Conservation (phyloP, 148 eudicot genomes). For the Silene latifolia region DNA sequence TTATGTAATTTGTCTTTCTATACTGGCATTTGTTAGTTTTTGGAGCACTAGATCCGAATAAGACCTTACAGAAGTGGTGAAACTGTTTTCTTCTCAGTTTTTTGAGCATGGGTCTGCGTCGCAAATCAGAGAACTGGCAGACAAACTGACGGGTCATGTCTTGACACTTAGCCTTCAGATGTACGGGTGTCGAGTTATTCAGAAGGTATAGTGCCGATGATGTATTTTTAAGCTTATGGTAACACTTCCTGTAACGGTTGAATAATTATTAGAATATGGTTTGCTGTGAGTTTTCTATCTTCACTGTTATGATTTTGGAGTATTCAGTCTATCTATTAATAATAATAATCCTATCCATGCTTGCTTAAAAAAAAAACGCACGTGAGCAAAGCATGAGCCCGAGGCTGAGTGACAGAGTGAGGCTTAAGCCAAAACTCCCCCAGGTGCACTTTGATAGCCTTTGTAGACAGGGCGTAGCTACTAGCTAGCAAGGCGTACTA, state of each 20-base stretch:
- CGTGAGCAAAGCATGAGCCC: too few relatives aligned
- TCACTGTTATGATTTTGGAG: neutral
- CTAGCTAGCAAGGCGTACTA: too few relatives aligned
- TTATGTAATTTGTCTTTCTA: neutral
- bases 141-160: slow-evolving; percentile 70
- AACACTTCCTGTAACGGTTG: neutral
- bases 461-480: too few relatives aligned
- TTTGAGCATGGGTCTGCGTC: slow-evolving; percentile 80
- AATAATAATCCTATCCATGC: neutral
- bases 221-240: neutral
- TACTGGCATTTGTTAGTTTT: neutral
- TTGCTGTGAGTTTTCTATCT: neutral
- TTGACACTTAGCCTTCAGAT: slow-evolving; percentile 87
- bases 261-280: neutral
- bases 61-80: neutral
- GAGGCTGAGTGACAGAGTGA: too few relatives aligned
- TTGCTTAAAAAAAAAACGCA: too few relatives aligned
- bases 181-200: slow-evolving; percentile 98
- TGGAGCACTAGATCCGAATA: neutral
- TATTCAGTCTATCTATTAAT: neutral
- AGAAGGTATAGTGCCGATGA: slow-evolving; percentile 55
- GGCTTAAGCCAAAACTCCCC: too few relatives aligned
- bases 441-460: too few relatives aligned
- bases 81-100: slow-evolving; percentile 42
- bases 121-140: slow-evolving; percentile 71